phyloP scores from a whole-genome alignment of 2,329 filamentous ascomycete genomes.

The Aspergillus uvarum region DNA sequence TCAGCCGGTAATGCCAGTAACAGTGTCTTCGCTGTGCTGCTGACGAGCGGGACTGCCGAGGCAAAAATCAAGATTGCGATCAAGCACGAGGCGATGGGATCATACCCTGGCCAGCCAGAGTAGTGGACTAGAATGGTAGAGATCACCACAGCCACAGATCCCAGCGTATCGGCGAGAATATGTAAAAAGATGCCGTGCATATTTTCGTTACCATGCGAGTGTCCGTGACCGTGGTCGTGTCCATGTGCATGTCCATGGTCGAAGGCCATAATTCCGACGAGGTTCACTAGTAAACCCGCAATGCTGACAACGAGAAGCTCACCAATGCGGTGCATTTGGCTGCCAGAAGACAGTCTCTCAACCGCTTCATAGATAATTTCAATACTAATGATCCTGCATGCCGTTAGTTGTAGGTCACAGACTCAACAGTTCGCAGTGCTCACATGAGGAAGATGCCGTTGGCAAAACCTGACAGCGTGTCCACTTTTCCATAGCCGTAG shows the following conservation, averaged over 20 bases:
- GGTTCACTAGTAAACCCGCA: conserved; percentile 82
- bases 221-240: conserved; percentile 49
- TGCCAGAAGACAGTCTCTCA: conserved; percentile 80
- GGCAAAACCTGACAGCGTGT: conserved; percentile 92
- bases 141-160: conserved; percentile 89
- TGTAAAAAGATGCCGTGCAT: conserved; percentile 98
- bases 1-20: conserved; percentile 82
- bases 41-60: conserved; percentile 86
- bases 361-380: conserved; percentile 96
- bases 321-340: conserved; percentile 76
- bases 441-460: conserved; percentile 94
- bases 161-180: conserved; percentile 89
- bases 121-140: conserved; percentile 86
- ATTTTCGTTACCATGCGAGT: conserved; percentile 81
- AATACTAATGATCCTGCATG: conserved; percentile 77
- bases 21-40: conserved; percentile 76
- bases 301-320: conserved; percentile 89
- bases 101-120: conserved; percentile 89
- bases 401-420: conserved; percentile 14
- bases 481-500: conserved; percentile 95
- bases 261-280: conserved; percentile 88
- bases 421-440: conserved; percentile 28
- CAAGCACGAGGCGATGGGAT: conserved; percentile 88
- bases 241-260: conserved; percentile 59
- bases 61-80: conserved; percentile 91